A percentile compares a stretch with the other conserved stretches of the same genome.
phyloP scores from a whole-genome alignment of 768 basidiomycete species.

The Pholiota microspora region DNA sequence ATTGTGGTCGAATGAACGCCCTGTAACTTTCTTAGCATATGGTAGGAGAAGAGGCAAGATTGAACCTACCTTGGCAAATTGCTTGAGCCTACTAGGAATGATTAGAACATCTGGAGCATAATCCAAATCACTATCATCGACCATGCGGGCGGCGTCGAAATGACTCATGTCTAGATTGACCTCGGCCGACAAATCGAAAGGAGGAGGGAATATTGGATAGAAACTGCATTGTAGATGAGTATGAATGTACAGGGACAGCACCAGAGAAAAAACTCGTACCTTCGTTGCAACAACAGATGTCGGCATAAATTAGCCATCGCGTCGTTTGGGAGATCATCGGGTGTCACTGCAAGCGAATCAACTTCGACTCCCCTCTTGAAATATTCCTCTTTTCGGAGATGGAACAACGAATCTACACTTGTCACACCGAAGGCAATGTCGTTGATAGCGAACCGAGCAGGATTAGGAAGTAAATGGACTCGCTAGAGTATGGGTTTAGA shows the following conservation, averaged over 20 bases:
- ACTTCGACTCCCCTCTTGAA: conserved; percentile 65
- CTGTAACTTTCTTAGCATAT: conserved; percentile 35
- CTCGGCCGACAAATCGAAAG: conserved; percentile 68
- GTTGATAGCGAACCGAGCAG: conserved; percentile 82
- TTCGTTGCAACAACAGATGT: conserved; percentile 84
- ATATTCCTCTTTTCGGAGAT: conserved; percentile 83
- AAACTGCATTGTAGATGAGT: conserved; percentile 53
- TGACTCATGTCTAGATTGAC: conserved; percentile 92
- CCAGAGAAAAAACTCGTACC: no score
- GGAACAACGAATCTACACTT: conserved; percentile 89
- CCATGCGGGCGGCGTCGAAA: conserved; percentile 41
- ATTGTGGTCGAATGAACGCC: conserved; percentile 71
- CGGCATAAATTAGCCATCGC: conserved; percentile 76
- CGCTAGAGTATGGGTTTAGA: conserved; percentile 41
- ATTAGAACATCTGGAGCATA: conserved; percentile 82
- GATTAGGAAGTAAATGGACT: conserved; percentile 83
- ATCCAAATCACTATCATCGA: conserved; percentile 35
- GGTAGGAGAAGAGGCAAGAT: background rate
- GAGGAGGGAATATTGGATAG: conserved; percentile 92
- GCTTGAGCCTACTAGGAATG: conserved; percentile 83
- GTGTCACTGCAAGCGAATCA: conserved; percentile 39
- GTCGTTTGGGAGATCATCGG: conserved; percentile 56
- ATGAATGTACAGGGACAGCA: background rate
- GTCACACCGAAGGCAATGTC: conserved; percentile 74
- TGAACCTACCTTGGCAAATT: conserved; percentile 76